Evolutionary conservation across 2,329 filamentous ascomycete genomes (phyloP).

Genomic region (Venturia nashicola): DNA sequence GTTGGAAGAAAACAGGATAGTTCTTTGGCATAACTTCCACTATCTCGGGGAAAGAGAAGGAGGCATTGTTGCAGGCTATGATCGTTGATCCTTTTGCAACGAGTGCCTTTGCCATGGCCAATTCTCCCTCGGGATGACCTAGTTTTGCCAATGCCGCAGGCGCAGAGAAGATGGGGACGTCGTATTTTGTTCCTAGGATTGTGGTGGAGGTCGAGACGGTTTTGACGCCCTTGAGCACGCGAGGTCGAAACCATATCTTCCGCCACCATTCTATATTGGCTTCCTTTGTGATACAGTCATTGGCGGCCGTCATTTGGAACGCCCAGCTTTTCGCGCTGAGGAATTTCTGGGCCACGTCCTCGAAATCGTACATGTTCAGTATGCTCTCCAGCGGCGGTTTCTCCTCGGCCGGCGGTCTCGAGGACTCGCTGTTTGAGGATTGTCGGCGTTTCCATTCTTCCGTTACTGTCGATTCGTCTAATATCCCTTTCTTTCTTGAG

Average conservation of each 20-base stretch:
- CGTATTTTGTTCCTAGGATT: slow-evolving; percentile 21
- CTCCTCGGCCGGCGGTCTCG: neutral
- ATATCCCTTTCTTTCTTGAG: neutral
- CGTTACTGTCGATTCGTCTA: slow-evolving; percentile 7
- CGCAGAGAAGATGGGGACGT: slow-evolving; percentile 25
- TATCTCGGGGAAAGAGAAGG: slow-evolving; percentile 21
- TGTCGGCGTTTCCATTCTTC: slow-evolving; percentile 6
- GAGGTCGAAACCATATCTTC: slow-evolving; percentile 35
- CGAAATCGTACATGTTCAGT: slow-evolving; percentile 36
- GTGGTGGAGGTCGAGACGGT: slow-evolving; percentile 21
- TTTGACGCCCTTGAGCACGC: slow-evolving; percentile 30
- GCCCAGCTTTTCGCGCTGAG: slow-evolving; percentile 29
- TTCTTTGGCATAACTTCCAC: slow-evolving; percentile 11
- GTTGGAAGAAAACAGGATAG: slow-evolving; percentile 42
- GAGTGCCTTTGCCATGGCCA: slow-evolving; percentile 21
- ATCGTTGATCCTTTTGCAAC: slow-evolving; percentile 15
- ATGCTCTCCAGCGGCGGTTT: slow-evolving; percentile 35
- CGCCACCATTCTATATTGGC: slow-evolving; percentile 31
- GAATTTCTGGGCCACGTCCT: slow-evolving; percentile 25
- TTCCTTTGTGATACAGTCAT: slow-evolving; percentile 35
- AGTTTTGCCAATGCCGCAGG: slow-evolving; percentile 25
- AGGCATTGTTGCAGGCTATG: slow-evolving; percentile 18
- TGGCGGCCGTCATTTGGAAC: slow-evolving; percentile 38
- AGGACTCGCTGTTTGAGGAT: slow-evolving; percentile 5
- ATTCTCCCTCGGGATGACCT: slow-evolving; percentile 26